A percentile compares a stretch with the other conserved stretches of the same genome.
phyloP scores from a whole-genome alignment of 768 basidiomycete genomes.

The Tylopilus balloui region DNA sequence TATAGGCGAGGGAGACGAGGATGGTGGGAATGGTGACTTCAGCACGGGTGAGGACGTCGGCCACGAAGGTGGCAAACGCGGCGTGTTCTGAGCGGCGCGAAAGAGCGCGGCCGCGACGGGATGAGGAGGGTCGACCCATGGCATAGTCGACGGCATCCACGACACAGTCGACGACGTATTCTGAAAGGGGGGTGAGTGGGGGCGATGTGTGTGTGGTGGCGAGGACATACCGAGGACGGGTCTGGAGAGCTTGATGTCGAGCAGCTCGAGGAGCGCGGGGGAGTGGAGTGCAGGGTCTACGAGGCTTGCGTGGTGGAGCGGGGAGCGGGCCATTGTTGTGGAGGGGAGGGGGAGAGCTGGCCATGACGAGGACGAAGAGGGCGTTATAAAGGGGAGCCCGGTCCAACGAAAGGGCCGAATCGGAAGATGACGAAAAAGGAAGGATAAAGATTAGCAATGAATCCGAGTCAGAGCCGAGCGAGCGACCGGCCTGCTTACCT shows the following conservation, averaged over 20 bases:
- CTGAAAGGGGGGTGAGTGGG: slow-evolving; percentile 32
- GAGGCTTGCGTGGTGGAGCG: slow-evolving; percentile 48
- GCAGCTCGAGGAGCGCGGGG: slow-evolving; percentile 61
- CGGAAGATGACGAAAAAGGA: slow-evolving; percentile 30
- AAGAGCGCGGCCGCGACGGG: slow-evolving; percentile 44
- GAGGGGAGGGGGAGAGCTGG: slow-evolving; percentile 1
- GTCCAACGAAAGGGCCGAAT: slow-evolving; percentile 32
- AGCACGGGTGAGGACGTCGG: slow-evolving; percentile 64
- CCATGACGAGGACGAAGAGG: slow-evolving; percentile 10
- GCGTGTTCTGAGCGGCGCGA: slow-evolving; percentile 48
- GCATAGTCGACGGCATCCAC: slow-evolving; percentile 73
- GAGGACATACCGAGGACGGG: slow-evolving; percentile 57
- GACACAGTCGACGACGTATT: slow-evolving; percentile 66
- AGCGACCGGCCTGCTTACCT: slow-evolving; percentile 10
- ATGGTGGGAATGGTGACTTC: slow-evolving; percentile 69
- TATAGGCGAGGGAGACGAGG: slow-evolving; percentile 70
- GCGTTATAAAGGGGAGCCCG: slow-evolving; percentile 33
- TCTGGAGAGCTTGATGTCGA: slow-evolving; percentile 58
- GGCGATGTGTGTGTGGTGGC: not conserved
- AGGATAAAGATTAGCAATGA: slow-evolving; percentile 29
- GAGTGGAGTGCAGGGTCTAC: slow-evolving; percentile 62
- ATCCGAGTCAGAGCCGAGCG: slow-evolving; percentile 23
- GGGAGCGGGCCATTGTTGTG: slow-evolving; percentile 24
- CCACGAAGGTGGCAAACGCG: slow-evolving; percentile 61
- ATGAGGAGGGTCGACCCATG: slow-evolving; percentile 61